A percentile compares a stretch with the other conserved stretches of the same genome.
These are phyloP conservation scores for Coriaria nepalensis DNA, from an alignment of 306 rosid species.

Conservation along the genomic window DNA sequence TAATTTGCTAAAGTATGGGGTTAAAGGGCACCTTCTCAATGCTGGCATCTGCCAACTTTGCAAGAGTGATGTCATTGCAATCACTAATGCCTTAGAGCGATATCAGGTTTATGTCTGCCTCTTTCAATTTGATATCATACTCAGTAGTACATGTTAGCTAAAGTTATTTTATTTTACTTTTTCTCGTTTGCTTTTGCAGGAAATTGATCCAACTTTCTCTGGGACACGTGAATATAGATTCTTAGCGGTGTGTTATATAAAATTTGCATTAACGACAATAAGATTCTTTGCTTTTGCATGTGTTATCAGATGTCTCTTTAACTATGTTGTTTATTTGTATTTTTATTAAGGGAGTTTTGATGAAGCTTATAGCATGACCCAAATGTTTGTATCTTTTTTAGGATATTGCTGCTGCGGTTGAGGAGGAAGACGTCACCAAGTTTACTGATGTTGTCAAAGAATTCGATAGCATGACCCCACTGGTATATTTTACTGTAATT, in stretches of 20 bases:
- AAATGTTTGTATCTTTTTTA: constrained; percentile 15
- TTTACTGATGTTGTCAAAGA: constrained; percentile 88
- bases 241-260: constrained; percentile 44
- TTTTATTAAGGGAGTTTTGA: background rate
- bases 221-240: constrained; percentile 81
- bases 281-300: background rate
- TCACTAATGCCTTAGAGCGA: constrained; percentile 69
- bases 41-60: constrained; percentile 97
- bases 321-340: too few relatives aligned
- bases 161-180: constrained; percentile 1
- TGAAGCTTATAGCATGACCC: background rate
- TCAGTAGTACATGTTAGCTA: background rate
- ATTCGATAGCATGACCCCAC: constrained; percentile 87
- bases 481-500: constrained; percentile 32
- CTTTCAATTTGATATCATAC: background rate
- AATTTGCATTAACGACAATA: too few relatives aligned
- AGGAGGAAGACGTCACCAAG: constrained; percentile 72
- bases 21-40: constrained; percentile 93
- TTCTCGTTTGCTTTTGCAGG: constrained; percentile 44
- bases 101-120: constrained; percentile 51
- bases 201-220: constrained; percentile 86
- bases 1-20: constrained; percentile 90
- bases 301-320: too few relatives aligned
- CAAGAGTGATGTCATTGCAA: constrained; percentile 70
- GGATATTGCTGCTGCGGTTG: constrained; percentile 76